Evolutionary conservation across 2,329 filamentous ascomycete species (phyloP), one percentile per base, ranked within the genome.

Genomic region (Anisogramma anomala): DNA sequence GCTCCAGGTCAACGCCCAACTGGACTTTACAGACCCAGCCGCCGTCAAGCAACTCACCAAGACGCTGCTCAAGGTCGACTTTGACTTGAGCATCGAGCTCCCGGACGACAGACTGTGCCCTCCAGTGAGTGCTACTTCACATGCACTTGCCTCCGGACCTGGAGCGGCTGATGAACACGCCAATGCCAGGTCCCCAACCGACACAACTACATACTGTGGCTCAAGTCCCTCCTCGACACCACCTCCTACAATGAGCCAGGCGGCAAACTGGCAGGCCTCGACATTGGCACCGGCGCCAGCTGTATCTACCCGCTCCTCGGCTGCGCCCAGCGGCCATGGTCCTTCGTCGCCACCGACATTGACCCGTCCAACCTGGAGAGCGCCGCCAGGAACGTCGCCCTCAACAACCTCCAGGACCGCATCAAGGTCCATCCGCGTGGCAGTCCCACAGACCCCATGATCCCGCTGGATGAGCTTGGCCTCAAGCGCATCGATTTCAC

Each of bases 191-290:
- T 76, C 2, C 69, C 72, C 0, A 75, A 74, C 46, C 77, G 87
- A 36, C 80, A 93, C 58, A 91, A 89, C 55, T 98, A 98, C 58
- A 76, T 96, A 15, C 65, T 88, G 7, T 96, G 88, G 87, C 66
- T 96, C 1, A 86, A 94, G 53, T 69, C 72, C 3, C 71, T 98
- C 0, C 57, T 96, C 6, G 86, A 94, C 53, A 79, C 77, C 1
- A 82, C 79, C 0, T 65, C 64, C 0, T 80, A 76, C 49, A 61
- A 70, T 2, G 53, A 58, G 3, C 55, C 58, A 2, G 55, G 55
- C 1, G 63, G 72, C n/a, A 62, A 68, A 31, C 66, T 86, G 2
- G 57, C 71, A 0, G 88, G 89, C 0, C 62, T 94, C 2, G 88
- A 94, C 50, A 81, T 95, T 47, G 91, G 91, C 30, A 93, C 87